A percentile compares a stretch with the other conserved stretches of the same genome.
These are phyloP conservation scores for Clavispora asparagi DNA, from an alignment of 805 yeast genomes.

Conservation along the genomic window DNA sequence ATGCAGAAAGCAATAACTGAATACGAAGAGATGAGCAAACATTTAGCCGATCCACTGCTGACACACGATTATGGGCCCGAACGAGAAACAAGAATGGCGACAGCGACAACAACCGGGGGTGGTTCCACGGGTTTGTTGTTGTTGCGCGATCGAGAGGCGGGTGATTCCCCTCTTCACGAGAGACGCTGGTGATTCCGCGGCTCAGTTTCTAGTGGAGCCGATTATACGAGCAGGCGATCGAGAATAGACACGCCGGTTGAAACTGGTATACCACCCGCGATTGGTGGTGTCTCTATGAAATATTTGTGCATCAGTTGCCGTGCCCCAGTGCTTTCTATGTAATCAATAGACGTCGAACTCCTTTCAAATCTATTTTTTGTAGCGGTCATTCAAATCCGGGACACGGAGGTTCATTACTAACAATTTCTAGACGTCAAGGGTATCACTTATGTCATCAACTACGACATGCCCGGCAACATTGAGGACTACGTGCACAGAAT, in stretches of 20 bases:
- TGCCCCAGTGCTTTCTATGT: slow-evolving; percentile 11
- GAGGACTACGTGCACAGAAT: slow-evolving; percentile 99
- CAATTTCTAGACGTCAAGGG: slow-evolving; percentile 85
- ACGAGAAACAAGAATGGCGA: not conserved
- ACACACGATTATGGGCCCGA: not conserved
- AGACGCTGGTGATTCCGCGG: not conserved
- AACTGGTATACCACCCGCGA: not conserved
- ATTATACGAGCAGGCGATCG: not conserved
- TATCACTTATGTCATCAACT: slow-evolving; percentile 87
- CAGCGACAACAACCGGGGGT: slow-evolving; percentile 1
- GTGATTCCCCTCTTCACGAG: not conserved
- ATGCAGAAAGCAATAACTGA: slow-evolving; percentile 3
- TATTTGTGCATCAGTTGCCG: not conserved
- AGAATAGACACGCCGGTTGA: not conserved
- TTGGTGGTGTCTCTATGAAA: not conserved
- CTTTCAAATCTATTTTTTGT: slow-evolving; percentile 11
- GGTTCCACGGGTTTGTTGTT: slow-evolving; percentile 2
- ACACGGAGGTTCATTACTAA: slow-evolving; percentile 21
- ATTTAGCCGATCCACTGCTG: not conserved
- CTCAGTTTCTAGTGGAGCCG: not conserved
- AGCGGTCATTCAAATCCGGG: slow-evolving; percentile 2
- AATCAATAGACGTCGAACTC: slow-evolving; percentile 20
- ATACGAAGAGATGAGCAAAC: slow-evolving; percentile 1
- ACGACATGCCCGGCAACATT: slow-evolving; percentile 95
- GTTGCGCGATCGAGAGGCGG: not conserved